Percentiles rank a stretch among this genome's conserved stretches.
phyloP scores from a whole-genome alignment of 495 filamentous ascomycete species.

The Penicillium desertorum region DNA sequence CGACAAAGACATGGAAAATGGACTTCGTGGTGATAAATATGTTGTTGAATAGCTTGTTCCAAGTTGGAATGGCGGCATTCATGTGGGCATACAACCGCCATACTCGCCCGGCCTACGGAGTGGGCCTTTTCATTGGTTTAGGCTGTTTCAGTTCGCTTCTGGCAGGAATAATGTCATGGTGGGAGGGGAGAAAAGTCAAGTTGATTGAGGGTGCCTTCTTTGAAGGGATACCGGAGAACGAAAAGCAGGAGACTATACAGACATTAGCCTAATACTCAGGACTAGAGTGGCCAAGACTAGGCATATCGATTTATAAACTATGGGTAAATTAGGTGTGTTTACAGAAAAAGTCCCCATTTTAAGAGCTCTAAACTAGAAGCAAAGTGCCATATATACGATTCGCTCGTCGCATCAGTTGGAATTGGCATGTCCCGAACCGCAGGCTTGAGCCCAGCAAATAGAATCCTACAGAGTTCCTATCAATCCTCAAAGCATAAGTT shows the following conservation, averaged over 20 bases:
- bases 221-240: neutral
- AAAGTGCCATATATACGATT: no score
- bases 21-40: constrained; percentile 77
- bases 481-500: neutral
- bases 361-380: no score
- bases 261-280: neutral
- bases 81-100: constrained; percentile 80
- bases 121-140: constrained; percentile 69
- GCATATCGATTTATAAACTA: neutral
- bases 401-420: no score
- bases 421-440: no score
- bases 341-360: no score
- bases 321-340: no score
- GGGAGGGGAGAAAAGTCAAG: constrained; percentile 40
- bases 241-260: neutral
- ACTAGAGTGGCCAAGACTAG: neutral
- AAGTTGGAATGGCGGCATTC: constrained; percentile 64
- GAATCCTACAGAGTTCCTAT: no score
- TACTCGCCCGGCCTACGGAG: constrained; percentile 69
- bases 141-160: constrained; percentile 65
- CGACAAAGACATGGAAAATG: constrained; percentile 71
- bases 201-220: neutral
- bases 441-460: no score
- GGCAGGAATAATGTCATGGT: constrained; percentile 67
- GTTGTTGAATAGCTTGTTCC: constrained; percentile 73